phyloP scores from a whole-genome alignment of 1,284 basidiomycete genomes.

The Naganishia cerealis region DNA sequence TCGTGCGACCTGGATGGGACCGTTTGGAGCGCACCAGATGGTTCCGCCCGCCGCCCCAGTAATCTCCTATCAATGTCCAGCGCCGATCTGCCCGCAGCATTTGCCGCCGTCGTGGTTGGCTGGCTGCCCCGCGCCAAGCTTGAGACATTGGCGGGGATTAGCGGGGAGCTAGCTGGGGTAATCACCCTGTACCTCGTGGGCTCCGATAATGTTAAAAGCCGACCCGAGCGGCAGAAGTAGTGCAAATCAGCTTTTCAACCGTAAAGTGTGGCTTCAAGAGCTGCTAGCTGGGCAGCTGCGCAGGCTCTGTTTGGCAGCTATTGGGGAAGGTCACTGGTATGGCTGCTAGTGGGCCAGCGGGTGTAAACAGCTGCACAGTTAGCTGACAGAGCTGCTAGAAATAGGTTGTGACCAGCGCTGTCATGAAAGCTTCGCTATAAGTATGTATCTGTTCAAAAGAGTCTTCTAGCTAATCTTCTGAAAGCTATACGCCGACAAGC shows the following conservation, averaged over 20 bases:
- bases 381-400: no score
- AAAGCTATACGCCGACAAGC: no score
- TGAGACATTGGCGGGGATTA: neutral
- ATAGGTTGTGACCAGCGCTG: no score
- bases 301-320: neutral
- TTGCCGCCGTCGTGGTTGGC: constrained; percentile 3
- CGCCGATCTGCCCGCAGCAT: constrained; percentile 4
- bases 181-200: neutral
- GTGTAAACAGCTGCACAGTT: no score
- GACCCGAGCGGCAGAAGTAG: neutral
- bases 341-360: no score
- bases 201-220: neutral
- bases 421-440: no score
- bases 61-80: constrained; percentile 16
- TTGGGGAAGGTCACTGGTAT: neutral
- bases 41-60: neutral
- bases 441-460: no score
- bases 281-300: no score
- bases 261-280: no score
- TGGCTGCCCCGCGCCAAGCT: neutral
- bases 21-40: constrained; percentile 11
- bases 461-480: no score
- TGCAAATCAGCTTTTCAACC: no score
- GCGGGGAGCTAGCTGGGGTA: constrained; percentile 11
- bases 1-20: neutral